Conservation (phyloP, 805 yeast genomes). For the Yamadazyma laniorum region DNA sequence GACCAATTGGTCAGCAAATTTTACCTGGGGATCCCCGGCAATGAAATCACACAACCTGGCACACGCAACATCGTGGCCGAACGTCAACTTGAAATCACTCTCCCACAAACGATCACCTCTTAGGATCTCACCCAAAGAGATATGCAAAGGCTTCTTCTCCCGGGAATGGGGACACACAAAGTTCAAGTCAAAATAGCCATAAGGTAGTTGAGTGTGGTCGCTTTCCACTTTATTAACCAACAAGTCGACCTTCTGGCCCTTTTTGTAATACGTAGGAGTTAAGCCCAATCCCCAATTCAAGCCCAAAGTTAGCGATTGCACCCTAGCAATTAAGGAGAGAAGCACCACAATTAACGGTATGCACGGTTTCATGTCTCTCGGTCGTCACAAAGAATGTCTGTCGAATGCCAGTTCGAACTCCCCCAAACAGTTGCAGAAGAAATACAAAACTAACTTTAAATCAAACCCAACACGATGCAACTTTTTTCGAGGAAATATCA, state of each 20-base stretch:
- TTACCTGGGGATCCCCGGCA: conserved; percentile 50
- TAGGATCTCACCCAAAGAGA: conserved; percentile 73
- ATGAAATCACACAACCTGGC: conserved; percentile 63
- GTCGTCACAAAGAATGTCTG: background rate
- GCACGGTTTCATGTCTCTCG: background rate
- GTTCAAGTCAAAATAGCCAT: conserved; percentile 71
- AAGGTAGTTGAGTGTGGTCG: conserved; percentile 73
- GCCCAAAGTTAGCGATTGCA: conserved; percentile 3
- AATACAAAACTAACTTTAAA: no score
- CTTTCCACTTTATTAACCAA: conserved; percentile 78
- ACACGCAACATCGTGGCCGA: conserved; percentile 68
- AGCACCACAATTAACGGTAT: background rate
- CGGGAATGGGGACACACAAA: conserved; percentile 72
- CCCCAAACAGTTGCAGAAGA: no score
- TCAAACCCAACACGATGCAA: conserved; percentile 1
- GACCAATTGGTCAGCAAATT: conserved; percentile 59
- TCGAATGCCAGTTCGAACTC: no score
- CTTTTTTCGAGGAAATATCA: no score
- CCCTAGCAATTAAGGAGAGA: background rate
- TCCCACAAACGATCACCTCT: conserved; percentile 80
- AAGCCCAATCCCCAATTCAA: conserved; percentile 7
- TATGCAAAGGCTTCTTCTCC: conserved; percentile 55
- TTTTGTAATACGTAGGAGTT: conserved; percentile 25
- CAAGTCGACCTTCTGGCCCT: conserved; percentile 64
- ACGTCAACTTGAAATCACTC: conserved; percentile 63